phyloP scores from a whole-genome alignment of 2,329 filamentous ascomycete genomes.

The Aspergillus pseudonomiae region DNA sequence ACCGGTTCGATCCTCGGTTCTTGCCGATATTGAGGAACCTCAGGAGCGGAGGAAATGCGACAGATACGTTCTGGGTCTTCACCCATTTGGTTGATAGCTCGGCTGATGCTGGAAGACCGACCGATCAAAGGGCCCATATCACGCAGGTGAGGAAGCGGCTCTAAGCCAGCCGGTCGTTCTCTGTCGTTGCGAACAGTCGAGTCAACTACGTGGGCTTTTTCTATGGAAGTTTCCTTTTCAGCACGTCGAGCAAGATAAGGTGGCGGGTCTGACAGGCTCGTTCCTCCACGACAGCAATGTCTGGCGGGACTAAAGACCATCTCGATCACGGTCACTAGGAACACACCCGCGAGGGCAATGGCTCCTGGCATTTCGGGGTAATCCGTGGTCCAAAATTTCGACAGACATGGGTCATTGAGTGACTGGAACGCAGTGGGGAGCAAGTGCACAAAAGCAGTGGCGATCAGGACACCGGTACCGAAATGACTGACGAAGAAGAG shows the following conservation, averaged over 20 bases:
- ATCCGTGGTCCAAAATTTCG: slow-evolving; percentile 48
- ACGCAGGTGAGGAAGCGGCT: slow-evolving; percentile 25
- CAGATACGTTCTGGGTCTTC: slow-evolving; percentile 26
- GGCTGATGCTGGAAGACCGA: slow-evolving; percentile 32
- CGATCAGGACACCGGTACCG: slow-evolving; percentile 82
- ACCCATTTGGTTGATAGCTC: slow-evolving; percentile 32
- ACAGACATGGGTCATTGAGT: slow-evolving; percentile 55
- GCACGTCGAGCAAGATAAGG: neutral
- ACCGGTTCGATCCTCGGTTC: slow-evolving; percentile 20
- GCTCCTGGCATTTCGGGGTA: slow-evolving; percentile 53
- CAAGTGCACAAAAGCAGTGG: slow-evolving; percentile 81
- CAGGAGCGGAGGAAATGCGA: slow-evolving; percentile 27
- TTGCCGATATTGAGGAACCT: slow-evolving; percentile 14
- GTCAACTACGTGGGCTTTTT: slow-evolving; percentile 1
- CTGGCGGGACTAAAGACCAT: slow-evolving; percentile 55
- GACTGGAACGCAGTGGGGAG: slow-evolving; percentile 65
- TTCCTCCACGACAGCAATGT: slow-evolving; percentile 31
- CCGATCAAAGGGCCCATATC: slow-evolving; percentile 32
- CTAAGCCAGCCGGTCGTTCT: slow-evolving; percentile 7
- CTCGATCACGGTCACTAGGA: slow-evolving; percentile 55
- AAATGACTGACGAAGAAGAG: slow-evolving; percentile 65
- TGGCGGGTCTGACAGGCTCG: neutral
- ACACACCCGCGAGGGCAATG: slow-evolving; percentile 50
- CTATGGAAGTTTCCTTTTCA: neutral
- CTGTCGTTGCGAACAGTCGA: neutral